Evolutionary conservation across 108 stramenopile genomes (phyloP).

Genomic region (Cyclotella kingstonii): DNA sequence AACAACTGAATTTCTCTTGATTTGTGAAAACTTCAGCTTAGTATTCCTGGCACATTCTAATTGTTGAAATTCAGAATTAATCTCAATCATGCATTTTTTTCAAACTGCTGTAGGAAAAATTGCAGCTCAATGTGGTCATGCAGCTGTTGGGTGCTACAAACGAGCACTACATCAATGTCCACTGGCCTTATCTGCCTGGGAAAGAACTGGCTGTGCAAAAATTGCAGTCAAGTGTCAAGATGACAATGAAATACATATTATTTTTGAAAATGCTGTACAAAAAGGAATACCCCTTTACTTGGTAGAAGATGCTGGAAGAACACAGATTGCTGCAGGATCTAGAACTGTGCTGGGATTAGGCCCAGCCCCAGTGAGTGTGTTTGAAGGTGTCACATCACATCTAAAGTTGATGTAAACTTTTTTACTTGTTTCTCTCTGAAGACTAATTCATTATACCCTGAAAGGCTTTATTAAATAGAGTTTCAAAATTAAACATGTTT

Average conservation of each 20-base stretch:
- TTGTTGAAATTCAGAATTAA: too few species aligned
- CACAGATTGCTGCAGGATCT: conserved; percentile 92
- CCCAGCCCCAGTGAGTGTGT: conserved; percentile 77
- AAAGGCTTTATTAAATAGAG: too few species aligned
- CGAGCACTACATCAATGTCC: conserved; percentile 67
- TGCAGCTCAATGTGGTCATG: conserved; percentile 91
- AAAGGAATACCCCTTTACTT: conserved; percentile 78
- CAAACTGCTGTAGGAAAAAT: conserved; percentile 61
- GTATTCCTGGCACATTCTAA: conserved; percentile 23
- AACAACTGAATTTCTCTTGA: conserved; percentile 28
- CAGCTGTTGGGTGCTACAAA: conserved; percentile 87
- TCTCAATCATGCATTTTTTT: neutral
- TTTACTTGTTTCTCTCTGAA: too few species aligned
- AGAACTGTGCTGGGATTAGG: conserved; percentile 88
- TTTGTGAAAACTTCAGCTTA: conserved; percentile 26
- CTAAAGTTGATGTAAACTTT: conserved; percentile 90
- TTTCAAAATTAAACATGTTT: neutral
- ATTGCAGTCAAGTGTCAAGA: conserved; percentile 87
- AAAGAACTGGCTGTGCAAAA: conserved; percentile 87
- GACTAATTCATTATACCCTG: too few species aligned
- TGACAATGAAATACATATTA: conserved; percentile 74
- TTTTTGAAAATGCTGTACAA: conserved; percentile 59
- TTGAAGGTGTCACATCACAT: conserved; percentile 85
- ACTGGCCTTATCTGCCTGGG: conserved; percentile 73
- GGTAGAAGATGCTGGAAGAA: conserved; percentile 91